These are phyloP conservation scores for Pythium sp. DNA, from an alignment of 352 stramenopile genomes.

Conservation along the genomic window DNA sequence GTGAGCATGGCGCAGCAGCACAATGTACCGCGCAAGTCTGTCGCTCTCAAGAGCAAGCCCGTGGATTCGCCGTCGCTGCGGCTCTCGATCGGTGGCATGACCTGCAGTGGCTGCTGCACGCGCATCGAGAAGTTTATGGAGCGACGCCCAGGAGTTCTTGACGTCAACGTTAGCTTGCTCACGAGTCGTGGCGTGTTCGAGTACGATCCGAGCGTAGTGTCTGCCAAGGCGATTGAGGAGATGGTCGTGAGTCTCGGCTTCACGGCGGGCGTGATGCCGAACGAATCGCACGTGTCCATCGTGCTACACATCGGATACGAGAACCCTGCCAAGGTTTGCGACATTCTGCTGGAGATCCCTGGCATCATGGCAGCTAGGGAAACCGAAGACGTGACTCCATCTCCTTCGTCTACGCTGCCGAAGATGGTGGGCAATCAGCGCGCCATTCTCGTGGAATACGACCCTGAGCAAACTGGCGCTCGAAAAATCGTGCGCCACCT, in stretches of 20 bases:
- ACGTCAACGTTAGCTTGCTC: conserved; percentile 65
- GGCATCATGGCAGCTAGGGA: conserved; percentile 33
- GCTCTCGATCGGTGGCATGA: conserved; percentile 80
- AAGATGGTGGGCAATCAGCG: conserved; percentile 19
- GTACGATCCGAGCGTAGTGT: conserved; percentile 41
- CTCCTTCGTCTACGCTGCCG: conserved; percentile 7
- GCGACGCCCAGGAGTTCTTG: conserved; percentile 46
- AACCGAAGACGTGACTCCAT: conserved; percentile 17
- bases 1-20: conserved; percentile 15
- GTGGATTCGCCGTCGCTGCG: conserved; percentile 27
- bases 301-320: conserved; percentile 47
- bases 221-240: conserved; percentile 59
- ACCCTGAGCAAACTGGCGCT: conserved; percentile 37
- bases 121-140: conserved; percentile 76
- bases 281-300: conserved; percentile 49
- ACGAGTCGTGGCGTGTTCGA: conserved; percentile 52
- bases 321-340: conserved; percentile 18
- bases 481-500: conserved; percentile 38
- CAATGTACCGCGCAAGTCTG: neutral
- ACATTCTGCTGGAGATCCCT: conserved; percentile 27
- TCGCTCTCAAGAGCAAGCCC: conserved; percentile 5
- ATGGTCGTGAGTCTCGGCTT: conserved; percentile 72
- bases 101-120: conserved; percentile 83
- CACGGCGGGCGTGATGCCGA: conserved; percentile 46
- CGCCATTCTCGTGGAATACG: conserved; percentile 40